Evolutionary conservation across 768 basidiomycete species (phyloP).

Genomic region (Erythrobasidium yunnanense): DNA sequence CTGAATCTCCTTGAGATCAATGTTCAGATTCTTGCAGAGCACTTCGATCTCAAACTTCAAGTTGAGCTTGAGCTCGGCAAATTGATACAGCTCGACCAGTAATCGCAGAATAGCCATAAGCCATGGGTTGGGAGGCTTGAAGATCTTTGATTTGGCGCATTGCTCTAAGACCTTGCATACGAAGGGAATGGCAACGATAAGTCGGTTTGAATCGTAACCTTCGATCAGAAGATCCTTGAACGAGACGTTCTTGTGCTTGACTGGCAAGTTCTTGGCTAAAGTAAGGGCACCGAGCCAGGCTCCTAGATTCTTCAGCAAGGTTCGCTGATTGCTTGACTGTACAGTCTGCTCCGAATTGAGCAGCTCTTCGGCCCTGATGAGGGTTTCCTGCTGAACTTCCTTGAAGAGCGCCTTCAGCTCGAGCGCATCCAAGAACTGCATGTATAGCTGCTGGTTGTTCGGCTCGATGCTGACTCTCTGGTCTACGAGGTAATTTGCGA

Average conservation of each 20-base stretch:
- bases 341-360: slow-evolving; percentile 86
- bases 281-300: slow-evolving; percentile 92
- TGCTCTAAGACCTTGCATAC: slow-evolving; percentile 94
- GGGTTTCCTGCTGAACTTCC: slow-evolving; percentile 85
- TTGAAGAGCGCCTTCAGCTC: slow-evolving; percentile 57
- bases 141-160: slow-evolving; percentile 76
- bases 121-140: slow-evolving; percentile 96
- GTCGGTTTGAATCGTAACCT: slow-evolving; percentile 80
- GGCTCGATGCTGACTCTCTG: slow-evolving; percentile 91
- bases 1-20: slow-evolving; percentile 74
- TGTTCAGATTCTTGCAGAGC: slow-evolving; percentile 77
- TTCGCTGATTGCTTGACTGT: slow-evolving; percentile 71
- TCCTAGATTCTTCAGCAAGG: slow-evolving; percentile 81
- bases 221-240: slow-evolving; percentile 96
- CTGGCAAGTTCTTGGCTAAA: slow-evolving; percentile 79
- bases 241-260: slow-evolving; percentile 82
- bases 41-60: slow-evolving; percentile 98
- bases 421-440: slow-evolving; percentile 80
- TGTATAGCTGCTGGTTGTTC: slow-evolving; percentile 90
- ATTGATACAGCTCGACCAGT: slow-evolving; percentile 91
- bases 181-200: slow-evolving; percentile 91
- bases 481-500: slow-evolving; percentile 93
- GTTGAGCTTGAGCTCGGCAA: slow-evolving; percentile 88
- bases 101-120: slow-evolving; percentile 87
- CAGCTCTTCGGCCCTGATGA: slow-evolving; percentile 68